Evolutionary conservation across 495 filamentous ascomycete species (phyloP).

Genomic region (Podospora anserina): DNA sequence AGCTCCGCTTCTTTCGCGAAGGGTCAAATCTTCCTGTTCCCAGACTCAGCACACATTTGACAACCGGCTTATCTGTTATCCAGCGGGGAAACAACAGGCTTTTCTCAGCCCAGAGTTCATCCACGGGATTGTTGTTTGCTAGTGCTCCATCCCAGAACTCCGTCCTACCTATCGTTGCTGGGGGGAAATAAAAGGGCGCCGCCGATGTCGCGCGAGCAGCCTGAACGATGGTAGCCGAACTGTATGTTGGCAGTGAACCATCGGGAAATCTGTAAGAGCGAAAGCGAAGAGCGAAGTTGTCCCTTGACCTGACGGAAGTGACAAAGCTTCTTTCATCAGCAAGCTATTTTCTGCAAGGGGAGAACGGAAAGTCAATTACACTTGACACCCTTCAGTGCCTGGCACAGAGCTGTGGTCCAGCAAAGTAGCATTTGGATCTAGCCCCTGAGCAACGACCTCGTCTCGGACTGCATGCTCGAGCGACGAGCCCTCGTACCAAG

Average conservation of each 20-base stretch:
- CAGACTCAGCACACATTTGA: neutral
- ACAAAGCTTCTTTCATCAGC: neutral
- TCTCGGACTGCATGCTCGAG: neutral
- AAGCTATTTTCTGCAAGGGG: neutral
- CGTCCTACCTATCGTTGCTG: neutral
- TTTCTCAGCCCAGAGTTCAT: neutral
- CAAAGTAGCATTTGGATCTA: neutral
- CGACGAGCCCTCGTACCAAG: neutral
- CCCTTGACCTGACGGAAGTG: neutral
- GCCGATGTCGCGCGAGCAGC: neutral
- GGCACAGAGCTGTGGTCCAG: neutral
- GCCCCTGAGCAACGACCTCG: neutral
- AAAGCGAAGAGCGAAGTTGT: neutral
- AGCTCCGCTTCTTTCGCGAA: neutral
- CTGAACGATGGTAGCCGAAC: neutral
- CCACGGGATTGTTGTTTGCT: neutral
- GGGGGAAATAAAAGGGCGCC: neutral
- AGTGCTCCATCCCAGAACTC: neutral
- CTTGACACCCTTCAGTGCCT: neutral
- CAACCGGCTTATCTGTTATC: neutral
- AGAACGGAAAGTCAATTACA: neutral
- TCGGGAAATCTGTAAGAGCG: neutral
- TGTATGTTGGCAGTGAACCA: neutral
- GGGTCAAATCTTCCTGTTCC: neutral
- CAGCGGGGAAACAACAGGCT: neutral